Conservation (phyloP, 257 asterid genomes). For the Oldenlandia corymbosa region DNA sequence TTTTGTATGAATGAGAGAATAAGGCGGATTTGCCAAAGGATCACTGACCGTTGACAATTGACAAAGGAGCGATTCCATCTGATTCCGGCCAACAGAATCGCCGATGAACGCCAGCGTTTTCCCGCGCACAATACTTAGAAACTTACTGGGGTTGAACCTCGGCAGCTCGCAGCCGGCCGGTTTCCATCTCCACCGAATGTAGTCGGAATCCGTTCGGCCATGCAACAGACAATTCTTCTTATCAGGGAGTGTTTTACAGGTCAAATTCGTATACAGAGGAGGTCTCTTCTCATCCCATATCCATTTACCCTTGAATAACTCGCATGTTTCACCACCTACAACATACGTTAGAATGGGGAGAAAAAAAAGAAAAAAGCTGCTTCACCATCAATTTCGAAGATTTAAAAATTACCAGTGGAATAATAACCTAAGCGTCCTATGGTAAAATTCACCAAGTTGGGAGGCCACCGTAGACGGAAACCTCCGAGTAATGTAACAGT, state of each 20-base stretch:
- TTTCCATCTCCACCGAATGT: slow-evolving; percentile 74
- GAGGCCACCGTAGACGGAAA: slow-evolving; percentile 6
- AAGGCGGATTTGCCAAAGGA: slow-evolving; percentile 18
- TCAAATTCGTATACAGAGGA: slow-evolving; percentile 43
- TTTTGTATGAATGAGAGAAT: neutral
- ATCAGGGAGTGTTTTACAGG: slow-evolving; percentile 49
- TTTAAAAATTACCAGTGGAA: neutral
- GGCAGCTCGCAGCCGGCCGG: slow-evolving; percentile 57
- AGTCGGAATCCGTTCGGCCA: slow-evolving; percentile 49
- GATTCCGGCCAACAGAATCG: slow-evolving; percentile 66
- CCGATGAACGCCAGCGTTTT: slow-evolving; percentile 78
- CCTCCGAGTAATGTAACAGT: neutral
- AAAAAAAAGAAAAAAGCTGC: no score
- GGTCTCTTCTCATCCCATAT: slow-evolving; percentile 23
- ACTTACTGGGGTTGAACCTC: slow-evolving; percentile 32
- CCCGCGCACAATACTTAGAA: slow-evolving; percentile 36
- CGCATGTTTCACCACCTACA: slow-evolving; percentile 26
- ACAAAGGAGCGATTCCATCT: slow-evolving; percentile 77
- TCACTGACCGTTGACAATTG: slow-evolving; percentile 55
- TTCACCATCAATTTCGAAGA: no score
- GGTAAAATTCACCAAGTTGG: neutral
- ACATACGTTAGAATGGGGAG: no score
- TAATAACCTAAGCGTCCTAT: neutral
- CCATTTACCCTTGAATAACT: slow-evolving; percentile 63
- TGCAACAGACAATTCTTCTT: slow-evolving; percentile 46